A percentile compares a stretch with the other conserved stretches of the same genome.
Conservation (phyloP, 2,329 filamentous ascomycete genomes). For the Aspergillus phoenicis region DNA sequence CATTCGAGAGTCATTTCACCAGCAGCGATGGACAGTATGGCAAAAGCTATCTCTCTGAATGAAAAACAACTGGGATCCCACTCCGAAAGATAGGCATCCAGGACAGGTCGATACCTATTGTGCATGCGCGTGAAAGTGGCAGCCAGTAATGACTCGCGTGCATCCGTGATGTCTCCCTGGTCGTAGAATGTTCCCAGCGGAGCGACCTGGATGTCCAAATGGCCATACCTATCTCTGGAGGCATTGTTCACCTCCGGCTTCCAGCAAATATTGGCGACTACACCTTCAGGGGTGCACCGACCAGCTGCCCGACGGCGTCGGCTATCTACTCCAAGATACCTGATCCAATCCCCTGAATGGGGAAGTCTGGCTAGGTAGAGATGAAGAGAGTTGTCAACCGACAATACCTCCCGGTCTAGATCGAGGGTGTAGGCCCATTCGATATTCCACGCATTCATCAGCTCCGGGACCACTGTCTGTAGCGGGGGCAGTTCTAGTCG, state of each 20-base stretch:
- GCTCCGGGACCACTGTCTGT: slow-evolving; percentile 1
- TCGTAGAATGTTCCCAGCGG: neutral
- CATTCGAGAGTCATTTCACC: slow-evolving; percentile 18
- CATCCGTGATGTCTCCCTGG: neutral
- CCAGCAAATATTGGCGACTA: slow-evolving; percentile 14
- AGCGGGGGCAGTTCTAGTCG: slow-evolving; percentile 14
- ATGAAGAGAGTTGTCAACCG: slow-evolving; percentile 14
- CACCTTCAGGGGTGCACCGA: slow-evolving; percentile 10
- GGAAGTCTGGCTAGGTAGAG: slow-evolving; percentile 17
- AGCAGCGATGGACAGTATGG: slow-evolving; percentile 21
- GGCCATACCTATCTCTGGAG: neutral
- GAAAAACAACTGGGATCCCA: slow-evolving; percentile 18
- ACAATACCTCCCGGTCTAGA: slow-evolving; percentile 22
- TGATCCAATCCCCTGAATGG: slow-evolving; percentile 11
- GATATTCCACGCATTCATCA: neutral
- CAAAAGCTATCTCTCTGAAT: slow-evolving; percentile 23
- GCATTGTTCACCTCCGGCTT: slow-evolving; percentile 9
- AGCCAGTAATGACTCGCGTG: slow-evolving; percentile 13
- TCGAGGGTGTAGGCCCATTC: slow-evolving; percentile 25
- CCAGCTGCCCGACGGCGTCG: slow-evolving; percentile 2
- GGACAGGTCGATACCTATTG: slow-evolving; percentile 3
- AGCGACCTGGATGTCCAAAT: slow-evolving; percentile 6
- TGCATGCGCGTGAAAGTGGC: neutral
- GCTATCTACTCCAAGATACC: slow-evolving; percentile 14
- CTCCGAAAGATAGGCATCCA: slow-evolving; percentile 14